phyloP scores from a whole-genome alignment of 169 alveolate genomes.

The Plasmodium coatneyi region DNA sequence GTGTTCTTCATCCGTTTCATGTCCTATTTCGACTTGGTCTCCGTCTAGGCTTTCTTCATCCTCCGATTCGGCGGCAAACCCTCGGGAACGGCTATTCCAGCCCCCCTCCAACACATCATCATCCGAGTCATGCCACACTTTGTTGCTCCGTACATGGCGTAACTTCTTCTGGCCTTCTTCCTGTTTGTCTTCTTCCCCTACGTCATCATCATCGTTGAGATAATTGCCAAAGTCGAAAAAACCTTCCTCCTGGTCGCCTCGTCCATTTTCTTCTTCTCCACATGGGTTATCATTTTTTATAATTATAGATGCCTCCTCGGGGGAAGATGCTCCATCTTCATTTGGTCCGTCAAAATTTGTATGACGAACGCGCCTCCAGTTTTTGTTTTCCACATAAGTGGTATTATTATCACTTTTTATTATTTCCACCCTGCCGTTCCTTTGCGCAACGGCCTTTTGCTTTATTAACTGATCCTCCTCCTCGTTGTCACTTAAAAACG shows the following conservation, averaged over 20 bases:
- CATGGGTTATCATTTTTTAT: neutral
- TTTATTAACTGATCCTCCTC: conserved; percentile 5
- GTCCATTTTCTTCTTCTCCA: neutral
- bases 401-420: neutral
- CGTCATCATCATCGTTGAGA: neutral
- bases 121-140: conserved; percentile 69
- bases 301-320: conserved; percentile 5
- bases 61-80: neutral
- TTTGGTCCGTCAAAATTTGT: neutral
- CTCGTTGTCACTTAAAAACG: conserved; percentile 28
- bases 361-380: neutral
- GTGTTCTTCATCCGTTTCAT: conserved; percentile 27
- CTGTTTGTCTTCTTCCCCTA: neutral
- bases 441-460: neutral
- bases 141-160: neutral
- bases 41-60: neutral
- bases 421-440: neutral
- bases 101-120: conserved; percentile 20
- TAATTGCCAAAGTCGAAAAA: conserved; percentile 46
- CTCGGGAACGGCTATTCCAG: neutral
- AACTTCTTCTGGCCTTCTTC: neutral
- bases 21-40: neutral
- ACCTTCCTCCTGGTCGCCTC: neutral
- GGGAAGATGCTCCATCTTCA: neutral
- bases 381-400: neutral